Base-by-base conservation (phyloP, 106 monocot species). In the Dactylorhiza incarnata region DNA sequence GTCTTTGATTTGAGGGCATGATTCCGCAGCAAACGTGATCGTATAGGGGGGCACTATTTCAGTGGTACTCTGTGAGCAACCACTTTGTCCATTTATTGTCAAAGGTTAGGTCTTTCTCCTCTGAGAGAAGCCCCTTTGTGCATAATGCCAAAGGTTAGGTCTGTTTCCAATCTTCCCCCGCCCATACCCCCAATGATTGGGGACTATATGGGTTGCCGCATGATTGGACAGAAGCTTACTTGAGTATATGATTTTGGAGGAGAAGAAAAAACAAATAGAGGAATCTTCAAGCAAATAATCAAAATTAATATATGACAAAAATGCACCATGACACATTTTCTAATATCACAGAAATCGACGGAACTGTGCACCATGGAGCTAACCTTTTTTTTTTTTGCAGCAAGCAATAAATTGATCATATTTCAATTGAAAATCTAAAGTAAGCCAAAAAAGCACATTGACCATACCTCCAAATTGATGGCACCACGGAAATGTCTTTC, bases 401-500 rank as follows among this genome's bases (percentile, higher is more conserved):
- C 7, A 63, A 65, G 65, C 5, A 65, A 10, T 26, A 29, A 24
- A 65, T 26, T 65, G 5, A 59, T 22, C 19, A 20, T 20, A 12
- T 12, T 59, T 22, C 26, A 12, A 11, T 65, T 65, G 65, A 26
- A 29, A 37, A 65, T 11, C 25, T 4, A 11, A 11, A 65, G 5
- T 26, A 26, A 22, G 5, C 26, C 65, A 22, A 59, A 59, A 37
- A 52, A 59, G 59, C 19, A 68, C 37, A 71, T 22, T 7, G 20
- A 52, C 37, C 69, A 72, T 80, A 91, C 96, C 91, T 96, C 96
- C 59, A 96, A 84, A 55, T 76, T 87, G 77, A 96, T 91, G 67
- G 93, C 92, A 82, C 93, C 96, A 67, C 91, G 88, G 80, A 93
- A 96, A 82, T 93, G 96, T 76, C 82, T 89, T 81, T 96, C 96